Conservation (phyloP, 2,329 filamentous ascomycete species). For the Chaetomiaceae sp. region DNA sequence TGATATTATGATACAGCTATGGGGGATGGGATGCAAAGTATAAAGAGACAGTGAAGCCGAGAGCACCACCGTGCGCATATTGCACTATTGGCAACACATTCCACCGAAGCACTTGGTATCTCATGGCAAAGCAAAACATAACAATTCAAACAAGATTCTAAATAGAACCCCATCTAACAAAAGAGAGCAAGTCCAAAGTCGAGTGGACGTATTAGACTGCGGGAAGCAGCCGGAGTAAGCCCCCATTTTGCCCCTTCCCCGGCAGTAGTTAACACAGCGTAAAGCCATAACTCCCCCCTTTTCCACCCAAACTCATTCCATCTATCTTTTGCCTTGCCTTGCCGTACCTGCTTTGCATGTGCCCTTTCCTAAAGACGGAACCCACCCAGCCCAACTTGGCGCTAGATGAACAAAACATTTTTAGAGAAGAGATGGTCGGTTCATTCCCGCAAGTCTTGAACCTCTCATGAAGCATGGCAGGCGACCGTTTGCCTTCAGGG, state of each 20-base stretch:
- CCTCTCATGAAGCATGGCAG: too few relatives aligned
- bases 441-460: background rate
- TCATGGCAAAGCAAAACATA: background rate
- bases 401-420: conserved; percentile 10
- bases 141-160: background rate
- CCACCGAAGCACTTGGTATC: too few relatives aligned
- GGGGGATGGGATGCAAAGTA: too few relatives aligned
- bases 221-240: background rate
- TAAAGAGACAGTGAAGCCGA: too few relatives aligned
- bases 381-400: background rate
- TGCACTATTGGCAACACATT: too few relatives aligned
- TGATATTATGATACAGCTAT: too few relatives aligned
- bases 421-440: conserved; percentile 9
- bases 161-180: conserved; percentile 1
- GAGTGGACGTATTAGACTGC: conserved; percentile 3
- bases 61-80: too few relatives aligned
- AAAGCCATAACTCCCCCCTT: background rate
- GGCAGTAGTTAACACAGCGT: background rate
- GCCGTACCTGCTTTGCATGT: conserved; percentile 1
- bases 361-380: background rate
- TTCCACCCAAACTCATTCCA: background rate
- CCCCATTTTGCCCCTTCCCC: background rate
- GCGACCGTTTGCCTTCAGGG: too few relatives aligned
- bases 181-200: conserved; percentile 5
- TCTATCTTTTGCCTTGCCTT: background rate